A percentile compares a stretch with the other conserved stretches of the same genome.
Evolutionary conservation across 805 yeast genomes (phyloP).

Genomic region (Yarrowia sp.): DNA sequence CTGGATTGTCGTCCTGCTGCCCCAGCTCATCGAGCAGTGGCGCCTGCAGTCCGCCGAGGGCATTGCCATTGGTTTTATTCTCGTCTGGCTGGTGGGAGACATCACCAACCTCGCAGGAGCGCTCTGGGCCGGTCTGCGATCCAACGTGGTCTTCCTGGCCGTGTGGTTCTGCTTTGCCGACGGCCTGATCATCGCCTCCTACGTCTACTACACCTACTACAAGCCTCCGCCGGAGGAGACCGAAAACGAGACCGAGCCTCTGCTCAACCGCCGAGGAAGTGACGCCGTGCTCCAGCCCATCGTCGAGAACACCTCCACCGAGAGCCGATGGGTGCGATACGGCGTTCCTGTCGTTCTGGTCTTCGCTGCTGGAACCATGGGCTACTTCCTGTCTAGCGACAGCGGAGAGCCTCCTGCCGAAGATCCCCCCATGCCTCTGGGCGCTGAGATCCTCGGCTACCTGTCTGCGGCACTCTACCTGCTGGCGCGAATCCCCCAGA

Average conservation of each 20-base stretch:
- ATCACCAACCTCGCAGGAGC: constrained; percentile 65
- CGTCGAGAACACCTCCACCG: constrained; percentile 43
- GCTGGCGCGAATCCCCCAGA: constrained; percentile 82
- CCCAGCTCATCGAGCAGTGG: constrained; percentile 82
- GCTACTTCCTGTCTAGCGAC: constrained; percentile 53
- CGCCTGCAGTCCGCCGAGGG: constrained; percentile 70
- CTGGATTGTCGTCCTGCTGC: constrained; percentile 73
- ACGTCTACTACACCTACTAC: constrained; percentile 49
- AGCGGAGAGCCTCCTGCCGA: constrained; percentile 30
- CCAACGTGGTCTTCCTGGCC: constrained; percentile 68
- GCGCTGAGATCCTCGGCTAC: constrained; percentile 71
- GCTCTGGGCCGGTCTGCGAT: constrained; percentile 65
- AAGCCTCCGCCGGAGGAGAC: constrained; percentile 1
- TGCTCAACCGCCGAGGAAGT: constrained; percentile 38
- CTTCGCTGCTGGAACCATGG: constrained; percentile 57
- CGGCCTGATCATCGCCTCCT: constrained; percentile 54
- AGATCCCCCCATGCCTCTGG: constrained; percentile 39
- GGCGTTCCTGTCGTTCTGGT: constrained; percentile 63
- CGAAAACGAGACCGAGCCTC: constrained; percentile 32
- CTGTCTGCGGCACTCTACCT: constrained; percentile 64
- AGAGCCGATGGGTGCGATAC: constrained; percentile 49
- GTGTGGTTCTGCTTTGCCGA: constrained; percentile 78
- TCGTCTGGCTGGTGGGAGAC: constrained; percentile 73
- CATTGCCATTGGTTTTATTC: constrained; percentile 62
- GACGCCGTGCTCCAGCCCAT: constrained; percentile 39